These are phyloP conservation scores for Ceratonia siliqua DNA, from an alignment of 306 rosid species.

Conservation along the genomic window DNA sequence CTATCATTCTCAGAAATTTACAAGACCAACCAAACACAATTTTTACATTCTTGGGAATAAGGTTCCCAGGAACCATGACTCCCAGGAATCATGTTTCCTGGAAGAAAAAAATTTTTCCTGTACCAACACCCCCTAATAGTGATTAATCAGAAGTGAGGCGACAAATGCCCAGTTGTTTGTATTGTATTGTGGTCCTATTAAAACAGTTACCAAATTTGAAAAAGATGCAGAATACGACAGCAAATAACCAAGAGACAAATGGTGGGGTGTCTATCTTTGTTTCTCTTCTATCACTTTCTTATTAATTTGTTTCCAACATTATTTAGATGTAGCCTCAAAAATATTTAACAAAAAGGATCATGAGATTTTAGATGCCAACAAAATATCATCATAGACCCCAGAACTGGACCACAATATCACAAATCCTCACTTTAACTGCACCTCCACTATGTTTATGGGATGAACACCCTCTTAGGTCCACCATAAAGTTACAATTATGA, in stretches of 20 bases:
- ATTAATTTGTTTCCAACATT: neutral
- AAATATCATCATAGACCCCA: conserved; percentile 18
- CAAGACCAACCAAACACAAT: too few relatives aligned
- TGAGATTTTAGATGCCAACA: conserved; percentile 30
- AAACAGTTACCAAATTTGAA: conserved; percentile 14
- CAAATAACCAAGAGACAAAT: conserved; percentile 36
- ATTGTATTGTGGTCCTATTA: conserved; percentile 17
- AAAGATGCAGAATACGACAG: conserved; percentile 27
- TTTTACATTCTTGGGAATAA: too few relatives aligned
- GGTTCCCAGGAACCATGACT: too few relatives aligned
- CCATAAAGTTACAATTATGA: conserved; percentile 37
- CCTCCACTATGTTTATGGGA: conserved; percentile 17
- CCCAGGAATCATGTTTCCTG: too few relatives aligned
- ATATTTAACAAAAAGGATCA: neutral
- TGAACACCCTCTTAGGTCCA: conserved; percentile 47
- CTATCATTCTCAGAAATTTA: neutral
- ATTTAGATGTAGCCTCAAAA: neutral
- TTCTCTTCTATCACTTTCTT: conserved; percentile 26
- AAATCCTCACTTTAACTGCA: conserved; percentile 35
- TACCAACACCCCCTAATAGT: neutral
- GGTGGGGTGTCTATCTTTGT: conserved; percentile 22
- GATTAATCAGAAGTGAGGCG: conserved; percentile 10
- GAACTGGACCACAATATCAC: conserved; percentile 49
- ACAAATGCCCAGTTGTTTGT: conserved; percentile 4
- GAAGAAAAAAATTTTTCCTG: too few relatives aligned